Evolutionary conservation across 2,329 filamentous ascomycete genomes (phyloP).

Genomic region (Colletotrichum cereale): DNA sequence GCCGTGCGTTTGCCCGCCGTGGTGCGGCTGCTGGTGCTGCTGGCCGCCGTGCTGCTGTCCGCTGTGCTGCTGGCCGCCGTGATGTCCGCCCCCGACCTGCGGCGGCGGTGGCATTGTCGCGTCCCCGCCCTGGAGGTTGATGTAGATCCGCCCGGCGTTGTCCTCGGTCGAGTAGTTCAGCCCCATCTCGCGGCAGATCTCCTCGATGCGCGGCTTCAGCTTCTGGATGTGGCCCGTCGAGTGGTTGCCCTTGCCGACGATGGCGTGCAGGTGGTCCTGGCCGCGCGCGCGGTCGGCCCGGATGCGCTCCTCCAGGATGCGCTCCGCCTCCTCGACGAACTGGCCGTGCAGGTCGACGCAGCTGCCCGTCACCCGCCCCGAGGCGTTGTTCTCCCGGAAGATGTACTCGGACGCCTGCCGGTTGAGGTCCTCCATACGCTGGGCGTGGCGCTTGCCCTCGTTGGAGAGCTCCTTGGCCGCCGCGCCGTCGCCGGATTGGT

Average conservation of each 20-base stretch:
- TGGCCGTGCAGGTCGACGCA: constrained; percentile 95
- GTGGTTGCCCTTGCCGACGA: constrained; percentile 96
- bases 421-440: constrained; percentile 90
- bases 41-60: constrained; percentile 56
- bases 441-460: constrained; percentile 86
- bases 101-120: constrained; percentile 60
- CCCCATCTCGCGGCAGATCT: constrained; percentile 85
- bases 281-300: constrained; percentile 79
- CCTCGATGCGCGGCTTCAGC: constrained; percentile 94
- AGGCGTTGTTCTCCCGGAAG: constrained; percentile 93
- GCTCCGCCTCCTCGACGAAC: constrained; percentile 94
- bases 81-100: constrained; percentile 56
- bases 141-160: constrained; percentile 89
- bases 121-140: constrained; percentile 83
- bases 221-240: constrained; percentile 86
- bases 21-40: constrained; percentile 59
- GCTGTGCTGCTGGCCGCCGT: constrained; percentile 56
- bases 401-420: constrained; percentile 92
- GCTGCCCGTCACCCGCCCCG: constrained; percentile 79
- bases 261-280: constrained; percentile 89
- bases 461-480: constrained; percentile 86
- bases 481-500: constrained; percentile 84
- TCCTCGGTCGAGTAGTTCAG: constrained; percentile 87
- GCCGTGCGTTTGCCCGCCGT: constrained; percentile 49
- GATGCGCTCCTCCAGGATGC: constrained; percentile 89